Conservation (phyloP, 192 early-diverging fungal species). For the Coemansia biformis region DNA sequence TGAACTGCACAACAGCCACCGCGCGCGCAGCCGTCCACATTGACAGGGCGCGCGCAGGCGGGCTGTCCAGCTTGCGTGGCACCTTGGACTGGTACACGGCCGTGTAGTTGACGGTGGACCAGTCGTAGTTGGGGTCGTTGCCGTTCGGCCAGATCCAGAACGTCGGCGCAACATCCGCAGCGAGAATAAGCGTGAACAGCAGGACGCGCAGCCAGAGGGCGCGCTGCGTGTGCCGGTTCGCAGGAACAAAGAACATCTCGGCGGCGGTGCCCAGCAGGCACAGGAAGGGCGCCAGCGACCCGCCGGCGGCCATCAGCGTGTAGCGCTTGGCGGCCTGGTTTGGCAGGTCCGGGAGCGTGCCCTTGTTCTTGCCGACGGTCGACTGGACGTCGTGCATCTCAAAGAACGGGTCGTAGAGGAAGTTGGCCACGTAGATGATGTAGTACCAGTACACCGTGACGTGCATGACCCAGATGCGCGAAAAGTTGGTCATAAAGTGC, state of each 20-base stretch:
- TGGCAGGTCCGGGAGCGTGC: constrained; percentile 24
- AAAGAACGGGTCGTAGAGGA: constrained; percentile 58
- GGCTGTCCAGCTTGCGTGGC: constrained; percentile 24
- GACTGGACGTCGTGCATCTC: constrained; percentile 47
- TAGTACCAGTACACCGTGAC: constrained; percentile 74
- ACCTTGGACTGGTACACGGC: constrained; percentile 31
- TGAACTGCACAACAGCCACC: constrained; percentile 62
- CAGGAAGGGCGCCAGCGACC: constrained; percentile 63
- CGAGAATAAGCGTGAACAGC: constrained; percentile 57
- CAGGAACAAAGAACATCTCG: constrained; percentile 67
- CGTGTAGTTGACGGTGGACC: constrained; percentile 23
- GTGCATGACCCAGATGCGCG: constrained; percentile 83
- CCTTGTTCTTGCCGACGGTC: constrained; percentile 39
- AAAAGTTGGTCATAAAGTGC: constrained; percentile 78
- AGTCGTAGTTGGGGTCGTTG: constrained; percentile 45
- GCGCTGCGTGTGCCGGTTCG: constrained; percentile 56
- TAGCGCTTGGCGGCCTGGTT: constrained; percentile 50
- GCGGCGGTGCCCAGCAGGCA: constrained; percentile 60
- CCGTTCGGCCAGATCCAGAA: constrained; percentile 53
- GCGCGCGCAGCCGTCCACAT: constrained; percentile 52
- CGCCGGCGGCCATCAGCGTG: constrained; percentile 66
- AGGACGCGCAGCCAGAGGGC: constrained; percentile 51
- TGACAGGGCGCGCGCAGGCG: constrained; percentile 13
- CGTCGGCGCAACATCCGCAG: constrained; percentile 60
- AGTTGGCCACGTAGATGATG: constrained; percentile 65